A percentile compares a stretch with the other conserved stretches of the same genome.
Evolutionary conservation across 2,329 filamentous ascomycete species (phyloP).

Genomic region (Harringtonia lauricola): DNA sequence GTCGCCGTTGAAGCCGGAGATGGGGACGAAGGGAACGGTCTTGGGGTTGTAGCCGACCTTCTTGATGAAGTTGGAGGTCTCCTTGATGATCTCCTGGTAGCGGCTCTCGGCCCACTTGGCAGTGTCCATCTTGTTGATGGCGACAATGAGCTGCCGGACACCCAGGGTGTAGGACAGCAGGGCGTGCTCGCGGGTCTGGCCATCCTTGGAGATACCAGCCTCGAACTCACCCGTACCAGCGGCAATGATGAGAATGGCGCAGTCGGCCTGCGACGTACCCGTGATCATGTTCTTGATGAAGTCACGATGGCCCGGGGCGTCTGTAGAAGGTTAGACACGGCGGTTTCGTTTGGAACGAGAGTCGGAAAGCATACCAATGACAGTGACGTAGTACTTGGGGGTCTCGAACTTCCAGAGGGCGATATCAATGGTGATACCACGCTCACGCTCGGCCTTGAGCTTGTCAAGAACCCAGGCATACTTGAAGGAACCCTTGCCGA

Average conservation of each 20-base stretch:
- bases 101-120: conserved; percentile 95
- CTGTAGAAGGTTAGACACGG: conserved; percentile 31
- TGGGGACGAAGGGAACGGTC: conserved; percentile 94
- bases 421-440: conserved; percentile 99
- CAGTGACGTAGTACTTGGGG: conserved; percentile 92
- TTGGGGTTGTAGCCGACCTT: conserved; percentile 99
- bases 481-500: conserved; percentile 99
- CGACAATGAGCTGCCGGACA: conserved; percentile 99
- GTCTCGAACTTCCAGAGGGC: conserved; percentile 99
- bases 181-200: conserved; percentile 99
- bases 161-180: conserved; percentile 99
- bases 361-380: conserved; percentile 61
- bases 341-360: too few relatives aligned
- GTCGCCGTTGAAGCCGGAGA: conserved; percentile 99
- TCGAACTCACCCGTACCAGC: conserved; percentile 99
- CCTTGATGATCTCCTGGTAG: conserved; percentile 99
- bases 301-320: conserved; percentile 99
- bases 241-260: conserved; percentile 99
- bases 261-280: conserved; percentile 99
- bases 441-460: conserved; percentile 99
- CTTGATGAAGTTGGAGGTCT: conserved; percentile 99
- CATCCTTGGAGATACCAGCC: conserved; percentile 99
- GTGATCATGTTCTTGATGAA: conserved; percentile 99
- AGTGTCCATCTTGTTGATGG: conserved; percentile 99
- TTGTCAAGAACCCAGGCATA: conserved; percentile 99